Conservation (phyloP, 108 stramenopile genomes). For the Craspedostauros australis region DNA sequence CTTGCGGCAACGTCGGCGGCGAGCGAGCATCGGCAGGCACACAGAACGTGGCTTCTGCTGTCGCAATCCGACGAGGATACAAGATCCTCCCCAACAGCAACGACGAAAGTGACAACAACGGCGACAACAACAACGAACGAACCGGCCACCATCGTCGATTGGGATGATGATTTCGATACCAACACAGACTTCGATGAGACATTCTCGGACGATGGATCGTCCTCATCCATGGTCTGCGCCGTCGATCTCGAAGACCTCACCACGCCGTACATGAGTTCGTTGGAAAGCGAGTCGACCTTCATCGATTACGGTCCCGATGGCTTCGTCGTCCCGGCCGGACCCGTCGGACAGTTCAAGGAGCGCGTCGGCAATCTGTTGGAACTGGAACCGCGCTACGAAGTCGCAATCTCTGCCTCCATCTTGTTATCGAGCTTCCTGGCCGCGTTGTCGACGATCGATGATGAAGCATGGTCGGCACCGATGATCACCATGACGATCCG, state of each 20-base stretch:
- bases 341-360: slow-evolving; percentile 23
- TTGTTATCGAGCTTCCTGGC: slow-evolving; percentile 37
- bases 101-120: too few species aligned
- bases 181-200: too few species aligned
- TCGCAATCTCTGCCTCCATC: slow-evolving; percentile 14
- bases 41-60: too few species aligned
- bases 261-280: slow-evolving; percentile 6
- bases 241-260: slow-evolving; percentile 11
- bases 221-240: too few species aligned
- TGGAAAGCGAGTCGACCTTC: slow-evolving; percentile 27
- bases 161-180: too few species aligned
- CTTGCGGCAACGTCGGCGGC: too few species aligned
- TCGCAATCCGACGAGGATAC: too few species aligned
- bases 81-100: too few species aligned
- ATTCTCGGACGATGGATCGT: too few species aligned
- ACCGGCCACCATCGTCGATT: too few species aligned
- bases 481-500: slow-evolving; percentile 11
- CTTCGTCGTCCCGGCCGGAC: slow-evolving; percentile 14
- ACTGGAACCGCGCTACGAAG: slow-evolving; percentile 3
- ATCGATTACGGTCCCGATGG: slow-evolving; percentile 21
- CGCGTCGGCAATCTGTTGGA: slow-evolving; percentile 13
- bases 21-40: too few species aligned
- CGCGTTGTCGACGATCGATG: slow-evolving; percentile 40
- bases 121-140: too few species aligned
- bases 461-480: slow-evolving; percentile 12